A percentile compares a stretch with the other conserved stretches of the same genome.
Conservation (phyloP, 441 rosid species). For the Euphorbia celastroides region DNA sequence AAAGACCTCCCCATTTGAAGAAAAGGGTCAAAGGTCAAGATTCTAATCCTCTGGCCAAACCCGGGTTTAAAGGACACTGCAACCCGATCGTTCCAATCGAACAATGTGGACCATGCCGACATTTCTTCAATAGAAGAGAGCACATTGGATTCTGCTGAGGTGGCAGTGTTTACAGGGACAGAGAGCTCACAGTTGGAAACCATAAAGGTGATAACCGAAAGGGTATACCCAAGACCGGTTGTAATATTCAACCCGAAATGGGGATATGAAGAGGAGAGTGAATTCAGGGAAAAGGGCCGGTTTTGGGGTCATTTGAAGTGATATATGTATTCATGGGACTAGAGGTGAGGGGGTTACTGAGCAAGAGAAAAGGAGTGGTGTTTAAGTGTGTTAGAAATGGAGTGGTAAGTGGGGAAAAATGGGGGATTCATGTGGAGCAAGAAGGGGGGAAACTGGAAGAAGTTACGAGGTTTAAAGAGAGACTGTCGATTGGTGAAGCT, state of each 20-base stretch:
- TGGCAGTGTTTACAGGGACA: slow-evolving; percentile 61
- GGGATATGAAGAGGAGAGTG: slow-evolving; percentile 58
- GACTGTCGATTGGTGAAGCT: slow-evolving; percentile 69
- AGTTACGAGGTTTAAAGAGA: slow-evolving; percentile 55
- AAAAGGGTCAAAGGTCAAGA: slow-evolving; percentile 50
- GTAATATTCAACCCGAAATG: slow-evolving; percentile 74
- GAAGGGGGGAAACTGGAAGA: slow-evolving; percentile 50
- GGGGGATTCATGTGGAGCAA: slow-evolving; percentile 72
- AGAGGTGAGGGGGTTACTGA: slow-evolving; percentile 67
- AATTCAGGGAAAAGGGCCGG: slow-evolving; percentile 39
- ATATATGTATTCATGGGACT: slow-evolving; percentile 71
- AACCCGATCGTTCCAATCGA: slow-evolving; percentile 29
- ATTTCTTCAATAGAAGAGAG: slow-evolving; percentile 29
- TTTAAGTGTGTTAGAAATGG: slow-evolving; percentile 82
- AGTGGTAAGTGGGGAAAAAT: slow-evolving; percentile 70
- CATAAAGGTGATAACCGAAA: slow-evolving; percentile 34
- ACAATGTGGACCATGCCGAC: slow-evolving; percentile 33
- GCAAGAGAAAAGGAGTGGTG: slow-evolving; percentile 61
- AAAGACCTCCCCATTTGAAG: slow-evolving; percentile 45
- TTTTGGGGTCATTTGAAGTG: slow-evolving; percentile 65
- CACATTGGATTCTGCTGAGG: slow-evolving; percentile 41
- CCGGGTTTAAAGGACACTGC: slow-evolving; percentile 31
- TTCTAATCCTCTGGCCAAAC: slow-evolving; percentile 53
- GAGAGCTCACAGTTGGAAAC: slow-evolving; percentile 42
- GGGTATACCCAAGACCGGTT: slow-evolving; percentile 52